A percentile compares a stretch with the other conserved stretches of the same genome.
Conservation (phyloP, 2,329 filamentous ascomycete species). For the Monosporascus sp. region DNA sequence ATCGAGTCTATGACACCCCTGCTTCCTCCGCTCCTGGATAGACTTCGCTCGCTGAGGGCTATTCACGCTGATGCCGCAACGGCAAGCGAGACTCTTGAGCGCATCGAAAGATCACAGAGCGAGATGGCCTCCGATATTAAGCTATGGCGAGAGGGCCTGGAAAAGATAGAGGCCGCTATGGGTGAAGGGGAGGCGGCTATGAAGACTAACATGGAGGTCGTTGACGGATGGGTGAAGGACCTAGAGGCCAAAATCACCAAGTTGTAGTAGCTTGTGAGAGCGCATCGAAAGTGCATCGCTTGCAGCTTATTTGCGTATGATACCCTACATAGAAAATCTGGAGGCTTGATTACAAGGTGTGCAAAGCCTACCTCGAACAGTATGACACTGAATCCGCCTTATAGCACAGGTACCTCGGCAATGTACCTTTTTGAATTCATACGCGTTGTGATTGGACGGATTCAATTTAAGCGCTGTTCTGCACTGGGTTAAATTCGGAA, state of each 20-base stretch:
- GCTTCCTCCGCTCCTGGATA: slow-evolving; percentile 77
- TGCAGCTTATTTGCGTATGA: slow-evolving; percentile 24
- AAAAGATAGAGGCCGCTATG: slow-evolving; percentile 72
- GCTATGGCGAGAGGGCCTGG: slow-evolving; percentile 77
- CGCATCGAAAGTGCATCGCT: not conserved
- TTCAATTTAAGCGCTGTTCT: not conserved
- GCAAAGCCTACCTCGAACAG: no score
- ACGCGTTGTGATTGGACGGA: not conserved
- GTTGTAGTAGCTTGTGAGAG: slow-evolving; percentile 35
- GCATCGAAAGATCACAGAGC: slow-evolving; percentile 71
- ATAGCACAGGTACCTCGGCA: no score
- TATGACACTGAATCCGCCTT: no score
- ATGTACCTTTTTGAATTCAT: not conserved
- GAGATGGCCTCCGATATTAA: slow-evolving; percentile 81
- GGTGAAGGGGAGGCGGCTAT: slow-evolving; percentile 64
- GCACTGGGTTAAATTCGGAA: not conserved
- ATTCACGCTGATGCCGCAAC: slow-evolving; percentile 84
- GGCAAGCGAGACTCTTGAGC: slow-evolving; percentile 71
- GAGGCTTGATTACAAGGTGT: slow-evolving; percentile 1
- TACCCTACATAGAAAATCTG: slow-evolving; percentile 25
- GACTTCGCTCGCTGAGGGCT: slow-evolving; percentile 74
- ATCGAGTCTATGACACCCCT: slow-evolving; percentile 83
- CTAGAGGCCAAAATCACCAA: slow-evolving; percentile 71
- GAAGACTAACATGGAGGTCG: slow-evolving; percentile 73
- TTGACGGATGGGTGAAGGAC: slow-evolving; percentile 84